A percentile compares a stretch with the other conserved stretches of the same genome.
These are phyloP conservation scores for Saussurea involucrata DNA, from an alignment of 129 eudicot species.

Conservation along the genomic window DNA sequence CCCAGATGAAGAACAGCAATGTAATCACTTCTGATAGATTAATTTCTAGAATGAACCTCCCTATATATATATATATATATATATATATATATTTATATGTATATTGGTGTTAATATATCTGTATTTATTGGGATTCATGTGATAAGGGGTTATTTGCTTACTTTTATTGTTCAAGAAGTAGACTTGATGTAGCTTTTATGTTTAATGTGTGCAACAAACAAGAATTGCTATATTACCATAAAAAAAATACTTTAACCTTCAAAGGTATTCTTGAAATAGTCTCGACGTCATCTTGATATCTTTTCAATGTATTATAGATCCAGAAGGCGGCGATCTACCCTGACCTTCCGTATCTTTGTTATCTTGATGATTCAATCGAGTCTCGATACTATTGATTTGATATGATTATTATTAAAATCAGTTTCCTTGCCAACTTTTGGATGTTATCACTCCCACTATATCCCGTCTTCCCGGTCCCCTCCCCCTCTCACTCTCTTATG, in stretches of 20 bases:
- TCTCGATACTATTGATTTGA: no score
- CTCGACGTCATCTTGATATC: background rate
- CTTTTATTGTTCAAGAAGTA: background rate
- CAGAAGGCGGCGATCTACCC: background rate
- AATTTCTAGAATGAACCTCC: background rate
- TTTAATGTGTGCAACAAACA: background rate
- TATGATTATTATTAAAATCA: no score
- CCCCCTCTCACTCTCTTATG: no score
- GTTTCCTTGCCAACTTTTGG: no score
- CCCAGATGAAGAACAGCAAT: constrained; percentile 1
- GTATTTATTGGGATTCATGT: constrained; percentile 9
- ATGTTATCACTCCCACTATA: no score
- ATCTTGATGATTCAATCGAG: no score
- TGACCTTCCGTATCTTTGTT: no score
- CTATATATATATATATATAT: no score
- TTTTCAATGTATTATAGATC: background rate
- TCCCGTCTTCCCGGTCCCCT: no score
- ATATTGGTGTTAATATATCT: constrained; percentile 1
- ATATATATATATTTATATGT: no score
- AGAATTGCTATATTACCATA: background rate
- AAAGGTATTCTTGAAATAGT: background rate
- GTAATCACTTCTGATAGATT: background rate
- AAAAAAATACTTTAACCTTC: no score
- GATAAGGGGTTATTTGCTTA: background rate
- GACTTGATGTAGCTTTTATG: background rate